These are phyloP conservation scores for Coemansia sp. DNA, from an alignment of 192 early-diverging fungal genomes.

Conservation along the genomic window DNA sequence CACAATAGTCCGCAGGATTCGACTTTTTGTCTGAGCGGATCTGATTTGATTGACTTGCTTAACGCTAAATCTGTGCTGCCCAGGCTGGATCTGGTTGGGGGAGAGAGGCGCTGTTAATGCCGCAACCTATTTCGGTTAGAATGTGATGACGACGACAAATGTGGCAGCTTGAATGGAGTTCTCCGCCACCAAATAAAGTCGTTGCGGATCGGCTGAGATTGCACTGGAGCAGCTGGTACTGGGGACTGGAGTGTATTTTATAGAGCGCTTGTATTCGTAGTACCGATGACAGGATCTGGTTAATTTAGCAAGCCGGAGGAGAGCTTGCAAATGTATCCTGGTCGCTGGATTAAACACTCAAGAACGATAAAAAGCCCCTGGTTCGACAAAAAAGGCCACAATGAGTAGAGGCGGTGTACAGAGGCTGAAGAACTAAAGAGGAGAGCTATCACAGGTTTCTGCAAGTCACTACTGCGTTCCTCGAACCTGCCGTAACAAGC, in stretches of 20 bases:
- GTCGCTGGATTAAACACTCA: neutral
- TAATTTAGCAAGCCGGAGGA: neutral
- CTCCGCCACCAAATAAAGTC: neutral
- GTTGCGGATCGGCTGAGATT: neutral
- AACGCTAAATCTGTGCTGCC: neutral
- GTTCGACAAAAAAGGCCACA: neutral
- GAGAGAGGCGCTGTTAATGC: constrained; percentile 1
- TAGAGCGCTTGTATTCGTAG: neutral
- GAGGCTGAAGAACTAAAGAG: neutral
- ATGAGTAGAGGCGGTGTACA: neutral
- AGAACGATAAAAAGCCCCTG: neutral
- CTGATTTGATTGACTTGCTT: neutral
- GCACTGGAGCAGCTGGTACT: neutral
- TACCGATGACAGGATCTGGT: neutral
- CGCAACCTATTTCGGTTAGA: neutral
- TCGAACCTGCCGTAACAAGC: neutral
- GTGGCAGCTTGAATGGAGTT: neutral
- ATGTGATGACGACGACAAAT: constrained; percentile 4
- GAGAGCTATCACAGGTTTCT: constrained; percentile 2
- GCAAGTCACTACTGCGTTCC: neutral
- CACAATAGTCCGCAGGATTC: neutral
- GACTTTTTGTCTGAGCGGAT: neutral
- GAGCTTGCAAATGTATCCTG: neutral
- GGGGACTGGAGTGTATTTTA: neutral
- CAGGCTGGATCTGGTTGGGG: neutral